A percentile compares a stretch with the other conserved stretches of the same genome.
Conservation (phyloP, 495 filamentous ascomycete species). For the Cercophora scortea region DNA sequence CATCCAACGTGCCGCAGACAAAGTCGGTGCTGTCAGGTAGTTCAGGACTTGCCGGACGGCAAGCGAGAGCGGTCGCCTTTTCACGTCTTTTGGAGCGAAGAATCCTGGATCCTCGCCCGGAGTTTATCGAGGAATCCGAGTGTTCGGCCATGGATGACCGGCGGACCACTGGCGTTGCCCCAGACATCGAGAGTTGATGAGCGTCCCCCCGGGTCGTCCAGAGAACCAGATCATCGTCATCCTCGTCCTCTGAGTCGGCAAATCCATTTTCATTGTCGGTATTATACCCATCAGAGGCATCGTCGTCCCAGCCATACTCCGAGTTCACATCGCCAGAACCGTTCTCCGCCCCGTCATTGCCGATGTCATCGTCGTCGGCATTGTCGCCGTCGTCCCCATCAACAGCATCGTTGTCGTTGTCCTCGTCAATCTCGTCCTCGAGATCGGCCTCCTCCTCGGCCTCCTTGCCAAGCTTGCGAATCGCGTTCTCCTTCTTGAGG, state of each 20-base stretch:
- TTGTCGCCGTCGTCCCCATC: slow-evolving; percentile 40
- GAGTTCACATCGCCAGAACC: slow-evolving; percentile 25
- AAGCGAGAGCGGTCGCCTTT: slow-evolving; percentile 32
- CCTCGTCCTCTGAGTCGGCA: slow-evolving; percentile 81
- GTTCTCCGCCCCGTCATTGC: slow-evolving; percentile 35
- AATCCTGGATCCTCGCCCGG: slow-evolving; percentile 13
- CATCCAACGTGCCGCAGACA: slow-evolving; percentile 92
- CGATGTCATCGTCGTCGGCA: slow-evolving; percentile 36
- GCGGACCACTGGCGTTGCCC: slow-evolving; percentile 28
- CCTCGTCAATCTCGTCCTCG: slow-evolving; percentile 59
- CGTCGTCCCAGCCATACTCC: slow-evolving; percentile 57
- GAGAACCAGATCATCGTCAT: slow-evolving; percentile 71
- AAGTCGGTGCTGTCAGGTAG: slow-evolving; percentile 96
- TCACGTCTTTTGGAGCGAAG: slow-evolving; percentile 21
- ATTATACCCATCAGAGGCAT: slow-evolving; percentile 70
- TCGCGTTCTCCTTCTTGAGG: slow-evolving; percentile 79
- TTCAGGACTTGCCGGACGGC: slow-evolving; percentile 70
- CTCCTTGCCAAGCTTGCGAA: slow-evolving; percentile 81
- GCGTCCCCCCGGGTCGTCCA: slow-evolving; percentile 61
- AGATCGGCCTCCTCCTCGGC: slow-evolving; percentile 78
- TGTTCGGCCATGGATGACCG: slow-evolving; percentile 29
- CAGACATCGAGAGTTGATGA: slow-evolving; percentile 30
- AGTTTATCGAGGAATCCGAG: slow-evolving; percentile 33
- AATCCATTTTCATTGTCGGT: slow-evolving; percentile 96
- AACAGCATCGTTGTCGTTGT: slow-evolving; percentile 49